Conservation (phyloP, 495 filamentous ascomycete species). For the Ramalina intermedia region DNA sequence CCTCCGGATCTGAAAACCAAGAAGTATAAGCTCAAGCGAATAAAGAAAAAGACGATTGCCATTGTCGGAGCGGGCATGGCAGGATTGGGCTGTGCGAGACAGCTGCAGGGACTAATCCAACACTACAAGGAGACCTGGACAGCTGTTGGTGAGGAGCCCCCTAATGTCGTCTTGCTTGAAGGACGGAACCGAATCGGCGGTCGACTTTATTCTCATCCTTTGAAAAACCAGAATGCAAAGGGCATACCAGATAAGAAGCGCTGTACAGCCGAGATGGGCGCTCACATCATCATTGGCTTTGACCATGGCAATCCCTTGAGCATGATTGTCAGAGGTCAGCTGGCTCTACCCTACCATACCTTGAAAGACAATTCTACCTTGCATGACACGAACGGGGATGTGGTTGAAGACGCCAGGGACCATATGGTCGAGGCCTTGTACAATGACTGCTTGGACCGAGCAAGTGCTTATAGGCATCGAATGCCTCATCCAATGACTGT, state of each 20-base stretch:
- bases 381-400: slow-evolving; percentile 73
- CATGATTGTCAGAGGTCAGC: slow-evolving; percentile 75
- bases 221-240: slow-evolving; percentile 43
- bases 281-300: slow-evolving; percentile 95
- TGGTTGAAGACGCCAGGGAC: slow-evolving; percentile 70
- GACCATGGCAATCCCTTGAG: slow-evolving; percentile 89
- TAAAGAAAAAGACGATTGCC: slow-evolving; percentile 51
- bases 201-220: slow-evolving; percentile 79
- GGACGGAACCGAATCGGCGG: slow-evolving; percentile 82
- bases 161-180: slow-evolving; percentile 72
- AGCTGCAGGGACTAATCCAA: slow-evolving; percentile 68
- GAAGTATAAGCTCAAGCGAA: slow-evolving; percentile 21
- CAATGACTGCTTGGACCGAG: slow-evolving; percentile 84
- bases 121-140: slow-evolving; percentile 58
- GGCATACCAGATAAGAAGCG: slow-evolving; percentile 34
- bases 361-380: slow-evolving; percentile 76
- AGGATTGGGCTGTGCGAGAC: slow-evolving; percentile 81
- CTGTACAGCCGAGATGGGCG: slow-evolving; percentile 90
- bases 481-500: slow-evolving; percentile 50
- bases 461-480: slow-evolving; percentile 76
- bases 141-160: slow-evolving; percentile 44
- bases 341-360: slow-evolving; percentile 73
- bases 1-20: slow-evolving; percentile 19
- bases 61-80: slow-evolving; percentile 91
- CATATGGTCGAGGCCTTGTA: slow-evolving; percentile 74